These are phyloP conservation scores for Osmozyma mogii DNA, from an alignment of 805 yeast genomes.

Conservation along the genomic window DNA sequence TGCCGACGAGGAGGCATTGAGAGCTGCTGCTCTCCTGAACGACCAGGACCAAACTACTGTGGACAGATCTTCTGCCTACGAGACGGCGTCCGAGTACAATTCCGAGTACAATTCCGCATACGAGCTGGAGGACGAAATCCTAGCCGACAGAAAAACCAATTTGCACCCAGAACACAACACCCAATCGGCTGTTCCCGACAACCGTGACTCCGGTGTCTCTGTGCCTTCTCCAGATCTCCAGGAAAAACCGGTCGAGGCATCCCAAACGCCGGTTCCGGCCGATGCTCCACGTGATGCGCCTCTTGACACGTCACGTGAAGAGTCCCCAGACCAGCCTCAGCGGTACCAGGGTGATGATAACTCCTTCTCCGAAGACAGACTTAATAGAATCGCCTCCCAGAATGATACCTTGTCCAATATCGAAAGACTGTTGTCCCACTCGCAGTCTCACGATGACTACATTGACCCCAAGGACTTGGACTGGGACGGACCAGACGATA, in stretches of 20 bases:
- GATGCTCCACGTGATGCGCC: too few species aligned
- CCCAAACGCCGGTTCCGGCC: too few species aligned
- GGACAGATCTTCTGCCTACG: slow-evolving; percentile 21
- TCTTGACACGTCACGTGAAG: slow-evolving; percentile 2
- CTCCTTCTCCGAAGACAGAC: too few species aligned
- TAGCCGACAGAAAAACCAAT: slow-evolving; percentile 8
- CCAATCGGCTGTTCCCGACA: too few species aligned
- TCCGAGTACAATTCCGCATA: slow-evolving; percentile 11
- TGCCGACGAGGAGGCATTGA: slow-evolving; percentile 20
- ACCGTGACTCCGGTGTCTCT: slow-evolving; percentile 2
- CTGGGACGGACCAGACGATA: slow-evolving; percentile 61
- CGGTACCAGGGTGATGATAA: neutral
- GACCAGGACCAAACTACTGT: slow-evolving; percentile 4
- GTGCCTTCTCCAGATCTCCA: too few species aligned
- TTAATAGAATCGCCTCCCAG: too few species aligned
- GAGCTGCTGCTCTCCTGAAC: slow-evolving; percentile 16
- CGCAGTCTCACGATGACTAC: neutral
- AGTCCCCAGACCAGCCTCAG: slow-evolving; percentile 6
- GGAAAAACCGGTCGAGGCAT: too few species aligned
- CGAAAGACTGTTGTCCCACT: neutral
- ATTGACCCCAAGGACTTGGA: slow-evolving; percentile 18
- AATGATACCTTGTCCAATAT: too few species aligned
- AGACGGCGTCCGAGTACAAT: slow-evolving; percentile 20
- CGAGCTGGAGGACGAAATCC: slow-evolving; percentile 9
- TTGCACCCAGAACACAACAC: slow-evolving; percentile 6